Evolutionary conservation across 2,329 filamentous ascomycete species (phyloP), one percentile per base, ranked within the genome.

Genomic region (Ascosphaera aggregata): DNA sequence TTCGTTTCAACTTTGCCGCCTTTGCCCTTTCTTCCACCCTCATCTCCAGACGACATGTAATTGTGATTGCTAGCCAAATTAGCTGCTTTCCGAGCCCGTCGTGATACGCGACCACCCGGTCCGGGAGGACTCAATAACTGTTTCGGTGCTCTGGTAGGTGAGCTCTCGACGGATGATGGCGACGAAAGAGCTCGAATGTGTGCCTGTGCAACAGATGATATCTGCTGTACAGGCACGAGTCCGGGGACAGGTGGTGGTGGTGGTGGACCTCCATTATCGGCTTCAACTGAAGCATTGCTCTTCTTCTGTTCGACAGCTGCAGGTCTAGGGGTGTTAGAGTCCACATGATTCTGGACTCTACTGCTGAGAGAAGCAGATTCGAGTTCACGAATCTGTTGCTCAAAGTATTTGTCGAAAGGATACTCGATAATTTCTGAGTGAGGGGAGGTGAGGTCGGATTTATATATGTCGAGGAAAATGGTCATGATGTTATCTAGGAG

Each of bases 401-500:
- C 81, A 55, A 95, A 98, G 58, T 94, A 95, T 48, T 77, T 69
- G 52, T 91, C 82, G 53, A 98, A 98, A 38, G 71, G 69, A 59
- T 84, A 93, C 53, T 85, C 72, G 41, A 89, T 66, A 17, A 80
- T 65, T 40, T 79, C 82, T 9, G 75, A 80, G 53, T 86, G 71
- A 18, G 79, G 71, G 48, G 80, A 80, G 54, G 74, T 84, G 40
- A 98, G 63, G 56, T 93, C 79, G 42, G 89, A 77, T 47, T 76
- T 80, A 55, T 95, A 98, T 19, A 94, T 67, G 46, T 84, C 80
- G 47, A 89, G 69, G 53, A 95, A 98, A 24, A 98, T 75, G 8
- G 80, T 84, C 54, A 77, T 81, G 50, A 95, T 82, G 51, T 95
- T 92, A 52, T 94, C 86, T 47, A 98, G 73, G 37, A 98, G 75